Evolutionary conservation across 1,284 basidiomycete species (phyloP).

Genomic region (Marasmius sp.): DNA sequence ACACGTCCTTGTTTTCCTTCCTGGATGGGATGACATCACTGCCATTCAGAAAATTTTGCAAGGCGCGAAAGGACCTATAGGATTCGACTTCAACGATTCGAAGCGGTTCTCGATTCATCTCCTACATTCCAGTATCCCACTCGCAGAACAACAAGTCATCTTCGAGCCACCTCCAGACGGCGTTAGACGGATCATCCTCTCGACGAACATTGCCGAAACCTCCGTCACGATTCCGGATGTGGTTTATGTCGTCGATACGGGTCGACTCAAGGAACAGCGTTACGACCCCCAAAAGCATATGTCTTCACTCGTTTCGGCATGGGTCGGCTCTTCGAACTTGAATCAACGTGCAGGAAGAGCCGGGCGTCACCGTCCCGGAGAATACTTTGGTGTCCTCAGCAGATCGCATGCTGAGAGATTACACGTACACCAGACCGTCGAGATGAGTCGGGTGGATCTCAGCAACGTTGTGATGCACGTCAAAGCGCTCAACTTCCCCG

Average conservation of each 20-base stretch:
- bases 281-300: slow-evolving; percentile 91
- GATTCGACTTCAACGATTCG: slow-evolving; percentile 61
- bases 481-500: slow-evolving; percentile 93
- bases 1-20: slow-evolving; percentile 90
- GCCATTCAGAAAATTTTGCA: slow-evolving; percentile 72
- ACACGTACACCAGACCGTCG: slow-evolving; percentile 86
- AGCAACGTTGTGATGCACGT: slow-evolving; percentile 96
- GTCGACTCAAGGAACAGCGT: slow-evolving; percentile 88
- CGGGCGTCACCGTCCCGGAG: slow-evolving; percentile 88
- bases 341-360: slow-evolving; percentile 94
- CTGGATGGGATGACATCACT: slow-evolving; percentile 92
- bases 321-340: slow-evolving; percentile 92
- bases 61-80: slow-evolving; percentile 53
- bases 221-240: slow-evolving; percentile 96
- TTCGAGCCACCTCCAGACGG: slow-evolving; percentile 81
- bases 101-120: slow-evolving; percentile 78
- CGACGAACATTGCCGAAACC: slow-evolving; percentile 97
- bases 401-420: slow-evolving; percentile 63
- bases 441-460: slow-evolving; percentile 94
- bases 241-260: slow-evolving; percentile 92
- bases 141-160: slow-evolving; percentile 88
- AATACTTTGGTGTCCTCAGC: slow-evolving; percentile 88
- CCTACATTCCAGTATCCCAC: slow-evolving; percentile 89
- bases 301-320: slow-evolving; percentile 84
- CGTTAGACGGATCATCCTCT: slow-evolving; percentile 85